Evolutionary conservation across 768 basidiomycete genomes (phyloP), one percentile per base, ranked within the genome.

Genomic region (Tulasnella sp.): DNA sequence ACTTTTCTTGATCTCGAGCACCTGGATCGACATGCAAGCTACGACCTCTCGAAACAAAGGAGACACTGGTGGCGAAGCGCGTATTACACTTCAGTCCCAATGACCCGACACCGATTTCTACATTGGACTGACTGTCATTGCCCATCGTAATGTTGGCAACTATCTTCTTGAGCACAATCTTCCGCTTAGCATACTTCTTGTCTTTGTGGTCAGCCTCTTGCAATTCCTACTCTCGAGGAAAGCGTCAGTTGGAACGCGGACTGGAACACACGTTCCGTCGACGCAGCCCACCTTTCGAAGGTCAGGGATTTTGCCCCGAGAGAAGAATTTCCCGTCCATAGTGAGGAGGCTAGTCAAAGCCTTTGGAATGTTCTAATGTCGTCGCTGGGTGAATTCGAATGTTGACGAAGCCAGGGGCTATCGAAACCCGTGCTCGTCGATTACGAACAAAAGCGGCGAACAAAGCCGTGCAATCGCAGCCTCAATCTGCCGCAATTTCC

Each of bases 81-180:
- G 74, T 76, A 75, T 75, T 73, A 74, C 74, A 74, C 22, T 75
- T 74, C 68, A 44, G 44, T 52, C 52, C 41, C 26, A 67, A 70
- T 63, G 72, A 65, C 67, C 42, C 75, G 74, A 69, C 75, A 71
- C 40, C 76, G 73, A 75, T 76, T 76, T 76, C 17, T 37, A 40
- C 41, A 22, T 42, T 44, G 34, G 79, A 88, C 94, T 82, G 79
- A 97, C 96, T 95, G 81, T 98, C 95, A 78, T 95, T 97, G 59
- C 97, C 97, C 95, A 99, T 98, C 3, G 97, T 99, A 80, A 98
- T 98, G 80, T 98, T 98, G 47, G 97, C 97, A 14, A 98, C 94
- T 74, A 98, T 90, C 84, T 95, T 96, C 86, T 99, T 98, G 77
- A 98, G 81, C 22, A 93, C 90, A 0, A 88, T 95, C 86, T 95